phyloP scores from a whole-genome alignment of 2,329 filamentous ascomycete genomes.

The Cladorrhinum sp. region DNA sequence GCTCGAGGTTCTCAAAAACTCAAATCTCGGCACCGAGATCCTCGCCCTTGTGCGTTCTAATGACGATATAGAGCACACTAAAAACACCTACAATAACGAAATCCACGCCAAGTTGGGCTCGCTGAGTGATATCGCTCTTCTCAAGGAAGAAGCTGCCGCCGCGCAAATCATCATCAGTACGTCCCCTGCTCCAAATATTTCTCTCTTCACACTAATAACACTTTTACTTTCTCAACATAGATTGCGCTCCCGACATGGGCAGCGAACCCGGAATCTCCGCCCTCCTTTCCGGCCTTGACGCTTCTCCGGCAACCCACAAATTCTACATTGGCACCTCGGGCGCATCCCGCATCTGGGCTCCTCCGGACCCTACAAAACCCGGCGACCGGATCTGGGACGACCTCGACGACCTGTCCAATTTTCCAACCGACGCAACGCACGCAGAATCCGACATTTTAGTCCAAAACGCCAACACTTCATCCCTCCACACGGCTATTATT shows the following conservation, averaged over 20 bases:
- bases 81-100: background rate
- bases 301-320: background rate
- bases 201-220: background rate
- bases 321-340: conserved; percentile 19
- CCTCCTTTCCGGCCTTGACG: conserved; percentile 4
- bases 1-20: background rate
- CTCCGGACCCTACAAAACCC: background rate
- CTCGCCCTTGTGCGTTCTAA: conserved; percentile 12
- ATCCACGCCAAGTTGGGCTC: background rate
- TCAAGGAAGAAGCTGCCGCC: conserved; percentile 4
- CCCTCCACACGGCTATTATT: conserved; percentile 15
- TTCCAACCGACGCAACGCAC: conserved; percentile 12
- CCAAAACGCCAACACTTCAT: background rate
- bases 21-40: conserved; percentile 3
- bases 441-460: conserved; percentile 3
- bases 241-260: conserved; percentile 16
- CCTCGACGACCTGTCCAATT: conserved; percentile 7
- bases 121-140: conserved; percentile 1
- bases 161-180: conserved; percentile 12
- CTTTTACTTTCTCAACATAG: background rate
- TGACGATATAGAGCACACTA: conserved; percentile 2
- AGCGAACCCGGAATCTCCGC: background rate
- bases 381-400: conserved; percentile 14
- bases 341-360: conserved; percentile 13
- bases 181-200: background rate